Conservation (phyloP, 225 moss, liverwort and hornwort species). For the Climacium dendroides region DNA sequence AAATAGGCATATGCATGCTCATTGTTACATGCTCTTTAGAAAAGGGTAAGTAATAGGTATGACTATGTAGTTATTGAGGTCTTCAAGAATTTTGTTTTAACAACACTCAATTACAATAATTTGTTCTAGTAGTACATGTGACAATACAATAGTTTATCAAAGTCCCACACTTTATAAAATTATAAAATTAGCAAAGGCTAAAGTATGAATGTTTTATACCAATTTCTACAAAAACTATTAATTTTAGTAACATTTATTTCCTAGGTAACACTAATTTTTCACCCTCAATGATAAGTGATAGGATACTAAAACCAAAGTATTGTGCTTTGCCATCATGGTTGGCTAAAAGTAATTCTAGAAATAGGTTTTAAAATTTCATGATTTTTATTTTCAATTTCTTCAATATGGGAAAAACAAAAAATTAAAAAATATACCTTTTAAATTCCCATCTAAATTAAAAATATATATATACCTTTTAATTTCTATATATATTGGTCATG, state of each 20-base stretch:
- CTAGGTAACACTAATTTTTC: neutral
- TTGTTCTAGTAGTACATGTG: neutral
- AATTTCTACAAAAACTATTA: neutral
- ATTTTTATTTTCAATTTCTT: too few species aligned
- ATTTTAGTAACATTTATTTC: too few species aligned
- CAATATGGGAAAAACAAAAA: too few species aligned
- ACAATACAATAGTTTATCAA: neutral
- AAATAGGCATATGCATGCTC: neutral
- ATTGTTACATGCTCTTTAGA: neutral
- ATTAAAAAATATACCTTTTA: too few species aligned
- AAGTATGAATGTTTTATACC: neutral
- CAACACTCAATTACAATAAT: neutral
- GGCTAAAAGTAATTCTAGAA: too few species aligned
- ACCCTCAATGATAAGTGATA: fast-evolving
- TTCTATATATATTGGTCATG: neutral
- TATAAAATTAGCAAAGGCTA: fast-evolving
- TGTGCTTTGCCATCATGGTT: fast-evolving
- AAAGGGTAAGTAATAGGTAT: too few species aligned
- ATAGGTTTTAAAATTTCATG: neutral
- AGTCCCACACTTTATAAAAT: neutral
- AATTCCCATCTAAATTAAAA: neutral
- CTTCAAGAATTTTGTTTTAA: fast-evolving
- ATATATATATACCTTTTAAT: too few species aligned
- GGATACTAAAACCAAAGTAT: neutral
- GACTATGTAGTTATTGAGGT: neutral